Base-by-base conservation (phyloP, 1,284 basidiomycete species). In the Mixia osmundae region DNA sequence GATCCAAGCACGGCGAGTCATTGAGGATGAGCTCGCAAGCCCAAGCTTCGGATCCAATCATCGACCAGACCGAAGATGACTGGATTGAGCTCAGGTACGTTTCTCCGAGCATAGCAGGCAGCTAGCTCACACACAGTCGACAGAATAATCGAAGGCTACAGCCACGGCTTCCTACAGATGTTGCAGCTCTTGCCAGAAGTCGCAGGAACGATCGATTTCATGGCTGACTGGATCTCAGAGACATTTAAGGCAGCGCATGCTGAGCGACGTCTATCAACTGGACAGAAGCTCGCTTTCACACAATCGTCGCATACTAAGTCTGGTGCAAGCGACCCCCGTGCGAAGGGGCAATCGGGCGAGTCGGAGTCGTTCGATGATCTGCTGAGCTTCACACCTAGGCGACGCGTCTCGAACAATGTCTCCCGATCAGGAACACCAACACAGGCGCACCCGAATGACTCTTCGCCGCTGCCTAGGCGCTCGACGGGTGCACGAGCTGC, bases 161-260 rank as follows among this genome's bases (percentile, higher is more conserved):
- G 41, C 24, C 80, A 87, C 56, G 83, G 82, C 21, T 91, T 85
- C 59, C 66, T 87, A 49, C 87, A 94, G 60, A 97, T 97, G 89
- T 67, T 73, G 22, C 60, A 67, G 14, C 57, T 95, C 47, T 76
- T 95, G 12, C 64, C 60, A 28, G 83, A 89, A 51, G 79, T 79
- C 20, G 65, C 63, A 45, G 67, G 66, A 38, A 80, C 79, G 30
- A 76, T 94, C 46, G 65, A 74, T 43, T 79, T 87, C 49, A 65
- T 91, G 47, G 83, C 75, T n/a, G 76, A 77, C 44, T 94, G 85
- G 83, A 87, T 91, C 42, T 67, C 71, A 50, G 69, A 72, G 43
- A 67, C 71, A 19, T 94, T 95, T 53, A 64, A 61, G 36, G 52
- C 52, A 55, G 31, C 41, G 40, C 15, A 46, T 50, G 45, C 11